These are phyloP conservation scores for Trichosporon asahii DNA, from an alignment of 1,284 basidiomycete genomes.

Conservation along the genomic window DNA sequence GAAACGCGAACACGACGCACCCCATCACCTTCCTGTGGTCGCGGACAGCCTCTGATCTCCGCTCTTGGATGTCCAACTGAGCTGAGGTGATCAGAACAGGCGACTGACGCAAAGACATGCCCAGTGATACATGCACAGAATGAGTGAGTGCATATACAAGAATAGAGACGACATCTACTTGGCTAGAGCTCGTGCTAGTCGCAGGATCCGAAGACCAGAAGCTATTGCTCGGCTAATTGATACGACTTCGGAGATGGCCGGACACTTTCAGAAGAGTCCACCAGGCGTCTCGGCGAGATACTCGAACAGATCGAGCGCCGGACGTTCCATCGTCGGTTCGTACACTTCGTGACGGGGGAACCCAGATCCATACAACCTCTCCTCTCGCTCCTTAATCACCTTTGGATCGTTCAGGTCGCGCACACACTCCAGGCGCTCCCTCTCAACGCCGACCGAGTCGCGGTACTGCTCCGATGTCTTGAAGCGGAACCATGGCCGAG, in stretches of 20 bases:
- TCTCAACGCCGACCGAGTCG: neutral
- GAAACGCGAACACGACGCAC: no score
- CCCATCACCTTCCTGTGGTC: no score
- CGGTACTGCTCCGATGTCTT: neutral
- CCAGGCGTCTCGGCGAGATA: neutral
- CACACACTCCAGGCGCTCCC: neutral
- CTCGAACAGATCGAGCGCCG: neutral
- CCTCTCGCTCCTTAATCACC: neutral
- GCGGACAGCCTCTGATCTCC: no score
- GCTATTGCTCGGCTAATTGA: neutral
- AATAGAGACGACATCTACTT: no score
- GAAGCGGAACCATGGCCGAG: neutral
- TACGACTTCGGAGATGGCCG: neutral
- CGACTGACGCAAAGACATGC: no score
- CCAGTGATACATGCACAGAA: no score
- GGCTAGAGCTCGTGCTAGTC: no score
- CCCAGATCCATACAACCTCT: neutral
- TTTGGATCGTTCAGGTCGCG: neutral
- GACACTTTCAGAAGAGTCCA: neutral
- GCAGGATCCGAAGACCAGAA: no score
- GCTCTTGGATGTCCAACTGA: no score
- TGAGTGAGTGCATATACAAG: no score
- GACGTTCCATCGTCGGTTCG: neutral
- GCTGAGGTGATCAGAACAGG: no score
- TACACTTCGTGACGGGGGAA: neutral